Conservation (phyloP, 2,329 filamentous ascomycete species). For the Arthrobotrys entomopaga region DNA sequence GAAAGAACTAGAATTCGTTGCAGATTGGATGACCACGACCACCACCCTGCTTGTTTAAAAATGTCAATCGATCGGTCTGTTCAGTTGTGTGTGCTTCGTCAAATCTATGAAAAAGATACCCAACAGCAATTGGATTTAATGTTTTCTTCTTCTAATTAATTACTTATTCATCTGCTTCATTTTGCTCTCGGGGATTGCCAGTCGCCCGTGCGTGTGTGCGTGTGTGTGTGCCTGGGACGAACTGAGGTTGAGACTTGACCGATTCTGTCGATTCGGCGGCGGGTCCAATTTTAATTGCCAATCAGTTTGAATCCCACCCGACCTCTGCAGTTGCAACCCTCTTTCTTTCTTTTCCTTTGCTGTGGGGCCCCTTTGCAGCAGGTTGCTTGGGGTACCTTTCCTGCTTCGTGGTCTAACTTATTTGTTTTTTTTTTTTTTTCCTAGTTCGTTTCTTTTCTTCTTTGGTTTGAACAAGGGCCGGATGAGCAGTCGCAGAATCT, state of each 20-base stretch:
- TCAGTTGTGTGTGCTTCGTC: no score
- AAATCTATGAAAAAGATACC: no score
- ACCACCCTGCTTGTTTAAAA: no score
- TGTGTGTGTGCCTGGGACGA: conserved; percentile 1
- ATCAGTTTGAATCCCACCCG: conserved; percentile 43
- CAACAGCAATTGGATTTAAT: background rate
- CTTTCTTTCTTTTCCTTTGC: conserved; percentile 7
- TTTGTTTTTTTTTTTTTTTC: background rate
- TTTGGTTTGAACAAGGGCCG: no score
- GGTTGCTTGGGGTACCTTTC: conserved; percentile 2
- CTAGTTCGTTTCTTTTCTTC: background rate
- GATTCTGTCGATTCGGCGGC: conserved; percentile 48
- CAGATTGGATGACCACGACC: no score
- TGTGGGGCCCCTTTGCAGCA: conserved; percentile 37
- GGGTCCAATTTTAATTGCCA: conserved; percentile 55
- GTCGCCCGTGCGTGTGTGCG: conserved; percentile 38
- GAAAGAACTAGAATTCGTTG: background rate
- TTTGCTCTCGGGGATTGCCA: conserved; percentile 33
- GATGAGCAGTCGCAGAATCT: no score
- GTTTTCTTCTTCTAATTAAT: conserved; percentile 19
- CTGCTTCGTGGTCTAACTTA: no score
- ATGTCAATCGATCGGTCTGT: no score
- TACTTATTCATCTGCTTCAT: no score
- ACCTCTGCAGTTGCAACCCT: conserved; percentile 13
- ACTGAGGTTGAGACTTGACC: conserved; percentile 25